A percentile compares a stretch with the other conserved stretches of the same genome.
phyloP scores from a whole-genome alignment of 1,284 basidiomycete genomes.

The Flammula alnicola region DNA sequence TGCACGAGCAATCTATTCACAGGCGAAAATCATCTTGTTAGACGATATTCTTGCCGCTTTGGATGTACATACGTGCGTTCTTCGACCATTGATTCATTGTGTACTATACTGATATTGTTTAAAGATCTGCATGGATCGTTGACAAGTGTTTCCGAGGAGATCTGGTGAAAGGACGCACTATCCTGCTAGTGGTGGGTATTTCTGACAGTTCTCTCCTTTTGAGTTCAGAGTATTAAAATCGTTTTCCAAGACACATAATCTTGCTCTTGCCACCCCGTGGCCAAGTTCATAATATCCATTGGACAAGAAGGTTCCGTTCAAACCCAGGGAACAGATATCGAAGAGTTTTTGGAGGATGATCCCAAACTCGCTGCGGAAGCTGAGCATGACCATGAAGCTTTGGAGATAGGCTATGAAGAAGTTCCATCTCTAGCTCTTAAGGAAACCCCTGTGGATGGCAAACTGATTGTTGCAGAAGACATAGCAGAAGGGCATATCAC shows the following conservation, averaged over 20 bases:
- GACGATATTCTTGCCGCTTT: slow-evolving; percentile 68
- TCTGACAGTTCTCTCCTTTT: slow-evolving; percentile 40
- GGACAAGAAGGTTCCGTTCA: slow-evolving; percentile 54
- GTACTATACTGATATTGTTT: slow-evolving; percentile 27
- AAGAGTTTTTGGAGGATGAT: slow-evolving; percentile 45
- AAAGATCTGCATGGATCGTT: slow-evolving; percentile 80
- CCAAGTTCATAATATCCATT: slow-evolving; percentile 41
- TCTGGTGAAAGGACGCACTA: slow-evolving; percentile 69
- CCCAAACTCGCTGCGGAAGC: slow-evolving; percentile 42
- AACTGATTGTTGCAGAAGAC: slow-evolving; percentile 55
- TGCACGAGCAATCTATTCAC: slow-evolving; percentile 73
- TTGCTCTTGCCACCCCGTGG: slow-evolving; percentile 31
- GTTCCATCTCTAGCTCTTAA: slow-evolving; percentile 36
- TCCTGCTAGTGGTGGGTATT: slow-evolving; percentile 72
- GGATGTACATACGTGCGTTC: slow-evolving; percentile 42
- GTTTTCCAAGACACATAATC: slow-evolving; percentile 65
- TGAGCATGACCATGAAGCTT: slow-evolving; percentile 43
- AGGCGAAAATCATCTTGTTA: slow-evolving; percentile 63
- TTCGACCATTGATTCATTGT: background rate
- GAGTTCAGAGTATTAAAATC: background rate
- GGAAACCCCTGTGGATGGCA: slow-evolving; percentile 48
- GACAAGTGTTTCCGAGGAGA: slow-evolving; percentile 78
- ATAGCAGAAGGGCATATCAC: slow-evolving; percentile 54
- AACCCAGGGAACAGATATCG: slow-evolving; percentile 49
- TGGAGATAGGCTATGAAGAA: slow-evolving; percentile 32